phyloP scores from a whole-genome alignment of 306 rosid species.

The Gleditsia sinensis region DNA sequence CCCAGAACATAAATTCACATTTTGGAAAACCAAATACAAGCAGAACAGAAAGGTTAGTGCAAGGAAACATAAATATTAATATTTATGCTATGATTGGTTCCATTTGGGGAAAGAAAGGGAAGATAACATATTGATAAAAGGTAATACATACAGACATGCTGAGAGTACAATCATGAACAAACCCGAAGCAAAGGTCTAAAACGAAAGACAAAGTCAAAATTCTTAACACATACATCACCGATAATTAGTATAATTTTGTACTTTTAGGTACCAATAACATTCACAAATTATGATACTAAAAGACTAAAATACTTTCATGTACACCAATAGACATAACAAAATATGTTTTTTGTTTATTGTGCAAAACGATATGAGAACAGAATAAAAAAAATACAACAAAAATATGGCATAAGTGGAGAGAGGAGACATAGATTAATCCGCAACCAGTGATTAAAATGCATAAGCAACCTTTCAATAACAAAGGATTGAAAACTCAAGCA shows the following conservation, averaged over 20 bases:
- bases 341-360: not conserved
- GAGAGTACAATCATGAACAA: not conserved
- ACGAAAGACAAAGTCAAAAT: not conserved
- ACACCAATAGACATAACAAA: not conserved
- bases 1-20: not conserved
- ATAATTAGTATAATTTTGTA: not conserved
- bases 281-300: not conserved
- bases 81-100: not conserved
- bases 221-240: not conserved
- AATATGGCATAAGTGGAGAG: not conserved
- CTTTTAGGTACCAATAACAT: not conserved
- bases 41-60: not conserved
- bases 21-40: constrained; percentile 2
- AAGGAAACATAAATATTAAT: not conserved
- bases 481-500: not conserved
- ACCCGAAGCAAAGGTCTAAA: not conserved
- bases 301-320: not conserved
- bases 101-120: not conserved
- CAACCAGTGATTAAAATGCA: too few relatives aligned
- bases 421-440: not conserved
- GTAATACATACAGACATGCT: not conserved
- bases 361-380: not conserved
- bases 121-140: not conserved
- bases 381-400: not conserved
- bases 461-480: not conserved